These are phyloP conservation scores for Ottelia alismoides DNA, from an alignment of 106 monocot genomes.

Conservation along the genomic window DNA sequence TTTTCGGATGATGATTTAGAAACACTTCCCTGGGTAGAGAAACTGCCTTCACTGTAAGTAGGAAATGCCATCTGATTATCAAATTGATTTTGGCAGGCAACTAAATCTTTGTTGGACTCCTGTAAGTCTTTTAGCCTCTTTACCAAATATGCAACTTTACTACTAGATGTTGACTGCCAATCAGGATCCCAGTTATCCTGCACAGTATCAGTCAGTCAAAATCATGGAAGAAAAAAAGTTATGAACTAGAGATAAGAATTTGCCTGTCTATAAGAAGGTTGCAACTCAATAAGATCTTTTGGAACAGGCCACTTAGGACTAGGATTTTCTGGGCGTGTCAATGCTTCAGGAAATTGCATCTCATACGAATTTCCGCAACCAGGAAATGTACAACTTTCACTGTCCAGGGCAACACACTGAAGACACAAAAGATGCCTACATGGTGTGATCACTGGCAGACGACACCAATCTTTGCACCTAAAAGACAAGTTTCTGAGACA, in stretches of 20 bases:
- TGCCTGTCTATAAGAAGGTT: conserved; percentile 96
- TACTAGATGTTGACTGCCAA: conserved; percentile 95
- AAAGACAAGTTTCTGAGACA: too few relatives aligned
- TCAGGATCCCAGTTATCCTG: conserved; percentile 98
- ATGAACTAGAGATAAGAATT: too few relatives aligned
- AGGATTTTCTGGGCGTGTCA: conserved; percentile 96
- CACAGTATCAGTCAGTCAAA: too few relatives aligned
- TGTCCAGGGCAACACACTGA: conserved; percentile 76
- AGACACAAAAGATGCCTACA: conserved; percentile 96
- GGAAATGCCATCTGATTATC: too few relatives aligned
- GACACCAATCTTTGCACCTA: conserved; percentile 96
- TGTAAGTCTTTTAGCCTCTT: conserved; percentile 51
- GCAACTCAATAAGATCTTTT: conserved; percentile 97
- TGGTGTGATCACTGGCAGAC: conserved; percentile 92
- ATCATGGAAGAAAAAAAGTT: too few relatives aligned
- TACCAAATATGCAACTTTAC: conserved; percentile 86
- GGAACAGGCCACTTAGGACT: conserved; percentile 99
- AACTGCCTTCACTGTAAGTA: too few relatives aligned
- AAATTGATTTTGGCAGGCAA: too few relatives aligned
- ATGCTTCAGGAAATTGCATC: conserved; percentile 91
- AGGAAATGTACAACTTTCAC: conserved; percentile 79
- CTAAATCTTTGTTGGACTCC: conserved; percentile 35
- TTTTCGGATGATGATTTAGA: too few relatives aligned
- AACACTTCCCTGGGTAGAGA: too few relatives aligned
- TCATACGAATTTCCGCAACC: conserved; percentile 78